Evolutionary conservation across 257 asterid species (phyloP), one percentile per base, ranked within the genome.

Genomic region (Nemophila menziesii): DNA sequence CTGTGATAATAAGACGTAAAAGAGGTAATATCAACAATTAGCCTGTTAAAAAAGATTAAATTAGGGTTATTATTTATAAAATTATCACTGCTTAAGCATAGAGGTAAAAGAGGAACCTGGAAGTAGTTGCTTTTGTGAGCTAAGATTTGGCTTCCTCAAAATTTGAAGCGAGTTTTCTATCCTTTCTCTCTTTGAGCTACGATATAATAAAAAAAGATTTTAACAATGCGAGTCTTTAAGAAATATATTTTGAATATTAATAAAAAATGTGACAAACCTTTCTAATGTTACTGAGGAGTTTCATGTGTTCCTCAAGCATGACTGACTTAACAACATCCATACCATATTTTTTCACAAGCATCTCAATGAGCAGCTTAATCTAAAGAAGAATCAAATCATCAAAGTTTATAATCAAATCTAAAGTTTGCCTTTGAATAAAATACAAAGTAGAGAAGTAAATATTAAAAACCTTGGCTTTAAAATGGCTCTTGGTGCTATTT

Each of bases 341-440:
- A 22, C 97, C 97, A 54, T 93, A 89, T 73, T 80, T 89, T 72
- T 72, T 89, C 64, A 89, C 78, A 20, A 89, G 95, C 93, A 89
- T 89, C 62, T 84, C 97, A 60, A 89, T 69, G 16, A 89, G 92
- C 61, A 69, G 61, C 64, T 89, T 89, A 44, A 89, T 80, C 95
- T 89, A 11, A 52, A 46, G 51, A 13, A 26, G 29, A 52, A n/a
- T n/a, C 11, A 38, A 38, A 4, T 17, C 17, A 4, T n/a, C 14
- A 14, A 8, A 6, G 17, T n/a, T n/a, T 38, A 38, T 38, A 8
- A 38, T 2, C 14, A 13, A 13, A 13, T 13, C 19, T n/a, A 8
- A 38, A 38, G 12, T 12, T 29, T 6, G 12, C 6, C 36, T n/a
- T 15, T 12, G 5, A 37, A 37, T 37, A 17, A 12, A 12, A 36